A percentile compares a stretch with the other conserved stretches of the same genome.
Evolutionary conservation across 164 flowering plant species (phyloP).

Genomic region (Dillenia suffruticosa): DNA sequence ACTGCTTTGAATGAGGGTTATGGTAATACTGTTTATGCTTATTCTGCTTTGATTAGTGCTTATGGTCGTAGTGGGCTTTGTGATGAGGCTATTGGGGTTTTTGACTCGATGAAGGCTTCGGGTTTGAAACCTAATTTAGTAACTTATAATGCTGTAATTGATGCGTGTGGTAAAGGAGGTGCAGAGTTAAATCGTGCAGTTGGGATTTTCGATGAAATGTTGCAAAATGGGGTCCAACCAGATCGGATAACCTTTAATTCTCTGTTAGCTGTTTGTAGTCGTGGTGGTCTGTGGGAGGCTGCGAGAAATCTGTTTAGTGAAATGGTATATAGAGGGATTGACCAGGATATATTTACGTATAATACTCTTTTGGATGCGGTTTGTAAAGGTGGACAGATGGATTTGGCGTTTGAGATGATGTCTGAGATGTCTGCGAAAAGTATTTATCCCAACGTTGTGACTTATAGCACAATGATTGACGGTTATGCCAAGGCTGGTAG

Average conservation of each 20-base stretch:
- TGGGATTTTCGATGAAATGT: conserved; percentile 75
- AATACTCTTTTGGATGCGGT: conserved; percentile 86
- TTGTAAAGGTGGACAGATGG: conserved; percentile 92
- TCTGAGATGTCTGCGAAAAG: conserved; percentile 67
- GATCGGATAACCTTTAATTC: conserved; percentile 94
- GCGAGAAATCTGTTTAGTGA: conserved; percentile 65
- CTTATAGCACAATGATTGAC: conserved; percentile 90
- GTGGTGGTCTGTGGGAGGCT: conserved; percentile 80
- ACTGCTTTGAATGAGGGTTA: conserved; percentile 60
- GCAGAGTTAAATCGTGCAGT: conserved; percentile 55
- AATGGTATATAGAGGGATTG: conserved; percentile 74
- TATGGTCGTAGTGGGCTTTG: conserved; percentile 74
- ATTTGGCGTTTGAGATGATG: conserved; percentile 74
- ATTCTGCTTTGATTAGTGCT: conserved; percentile 85
- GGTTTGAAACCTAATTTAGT: conserved; percentile 90
- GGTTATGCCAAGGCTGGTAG: conserved; percentile 87
- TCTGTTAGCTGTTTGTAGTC: conserved; percentile 83
- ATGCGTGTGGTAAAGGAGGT: conserved; percentile 97
- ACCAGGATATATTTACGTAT: conserved; percentile 82
- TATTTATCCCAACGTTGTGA: conserved; percentile 81
- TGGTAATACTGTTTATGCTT: conserved; percentile 87
- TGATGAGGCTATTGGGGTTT: conserved; percentile 62
- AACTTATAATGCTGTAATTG: conserved; percentile 91
- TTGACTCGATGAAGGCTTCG: conserved; percentile 61
- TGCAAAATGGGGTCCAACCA: conserved; percentile 63